A percentile compares a stretch with the other conserved stretches of the same genome.
Conservation (phyloP, 2,329 filamentous ascomycete genomes). For the Aspergillus jensenii region DNA sequence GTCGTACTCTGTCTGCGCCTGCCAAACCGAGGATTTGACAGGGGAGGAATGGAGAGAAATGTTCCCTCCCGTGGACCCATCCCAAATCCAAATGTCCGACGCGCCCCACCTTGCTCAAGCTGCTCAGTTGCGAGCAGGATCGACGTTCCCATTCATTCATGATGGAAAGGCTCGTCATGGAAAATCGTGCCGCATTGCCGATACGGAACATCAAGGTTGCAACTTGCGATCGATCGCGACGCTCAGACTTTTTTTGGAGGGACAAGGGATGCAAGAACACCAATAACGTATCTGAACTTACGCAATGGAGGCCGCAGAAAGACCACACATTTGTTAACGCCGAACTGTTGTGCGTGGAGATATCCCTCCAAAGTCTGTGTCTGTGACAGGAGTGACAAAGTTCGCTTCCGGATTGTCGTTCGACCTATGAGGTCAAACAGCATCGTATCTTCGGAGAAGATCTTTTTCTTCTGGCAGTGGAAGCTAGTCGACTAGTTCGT, state of each 20-base stretch:
- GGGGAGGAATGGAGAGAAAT: neutral
- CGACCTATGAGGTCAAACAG: neutral
- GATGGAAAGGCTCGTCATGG: neutral
- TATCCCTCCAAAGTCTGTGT: neutral
- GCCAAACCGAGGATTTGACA: neutral
- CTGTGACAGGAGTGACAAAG: neutral
- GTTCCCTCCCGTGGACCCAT: neutral
- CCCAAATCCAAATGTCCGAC: neutral
- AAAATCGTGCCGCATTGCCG: neutral
- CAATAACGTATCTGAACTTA: neutral
- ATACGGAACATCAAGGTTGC: neutral
- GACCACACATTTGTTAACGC: neutral
- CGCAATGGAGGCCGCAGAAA: neutral
- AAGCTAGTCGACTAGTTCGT: constrained; percentile 1
- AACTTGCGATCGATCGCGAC: neutral
- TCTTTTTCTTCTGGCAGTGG: neutral
- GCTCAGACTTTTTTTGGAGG: neutral
- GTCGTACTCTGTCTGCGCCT: neutral
- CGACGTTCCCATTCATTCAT: neutral
- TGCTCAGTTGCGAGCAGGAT: neutral
- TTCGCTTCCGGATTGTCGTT: neutral
- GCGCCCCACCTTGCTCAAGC: neutral
- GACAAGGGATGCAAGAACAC: neutral
- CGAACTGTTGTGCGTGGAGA: neutral
- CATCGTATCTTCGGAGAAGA: no score